A percentile compares a stretch with the other conserved stretches of the same genome.
These are phyloP conservation scores for Prorocentrum cordatum DNA, from an alignment of 169 alveolate species.

Conservation along the genomic window DNA sequence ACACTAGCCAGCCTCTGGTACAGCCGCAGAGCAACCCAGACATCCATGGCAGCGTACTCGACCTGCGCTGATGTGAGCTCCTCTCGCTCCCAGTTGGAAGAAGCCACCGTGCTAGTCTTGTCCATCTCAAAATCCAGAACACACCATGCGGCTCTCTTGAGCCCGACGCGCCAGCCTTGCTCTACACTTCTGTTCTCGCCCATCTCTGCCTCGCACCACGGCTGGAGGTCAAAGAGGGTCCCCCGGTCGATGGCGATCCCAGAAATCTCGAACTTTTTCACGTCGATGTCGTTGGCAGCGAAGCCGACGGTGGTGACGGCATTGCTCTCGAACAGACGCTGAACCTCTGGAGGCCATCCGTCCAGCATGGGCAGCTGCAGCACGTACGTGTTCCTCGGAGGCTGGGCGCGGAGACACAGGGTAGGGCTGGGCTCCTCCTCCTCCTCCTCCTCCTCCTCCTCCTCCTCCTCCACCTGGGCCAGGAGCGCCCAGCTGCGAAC, in stretches of 20 bases:
- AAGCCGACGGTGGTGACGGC: constrained; percentile 4
- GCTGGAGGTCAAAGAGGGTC: not conserved
- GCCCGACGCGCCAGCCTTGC: constrained; percentile 54
- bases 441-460: no score
- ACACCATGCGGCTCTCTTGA: constrained; percentile 36
- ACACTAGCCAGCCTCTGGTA: no score
- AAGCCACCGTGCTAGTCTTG: constrained; percentile 19
- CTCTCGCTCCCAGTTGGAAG: constrained; percentile 56
- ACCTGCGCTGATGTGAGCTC: constrained; percentile 15
- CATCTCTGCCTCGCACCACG: constrained; percentile 66
- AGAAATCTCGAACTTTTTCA: constrained; percentile 45
- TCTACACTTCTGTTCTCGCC: constrained; percentile 46
- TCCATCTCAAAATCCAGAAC: constrained; percentile 58
- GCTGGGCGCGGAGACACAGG: no score
- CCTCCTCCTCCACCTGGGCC: no score
- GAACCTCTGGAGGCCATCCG: not conserved
- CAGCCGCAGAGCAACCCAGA: constrained; percentile 56
- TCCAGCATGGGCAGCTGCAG: constrained; percentile 30
- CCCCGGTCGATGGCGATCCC: not conserved
- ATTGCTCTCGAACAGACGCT: constrained; percentile 8
- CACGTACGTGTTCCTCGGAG: no score
- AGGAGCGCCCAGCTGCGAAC: no score
- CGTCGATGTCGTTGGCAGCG: constrained; percentile 17
- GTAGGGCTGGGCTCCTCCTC: no score
- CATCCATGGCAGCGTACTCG: constrained; percentile 56